Percentiles rank a stretch among this genome's conserved stretches.
These are phyloP conservation scores for Penicillium nordicum DNA, from an alignment of 2,329 filamentous ascomycete genomes.

Conservation along the genomic window DNA sequence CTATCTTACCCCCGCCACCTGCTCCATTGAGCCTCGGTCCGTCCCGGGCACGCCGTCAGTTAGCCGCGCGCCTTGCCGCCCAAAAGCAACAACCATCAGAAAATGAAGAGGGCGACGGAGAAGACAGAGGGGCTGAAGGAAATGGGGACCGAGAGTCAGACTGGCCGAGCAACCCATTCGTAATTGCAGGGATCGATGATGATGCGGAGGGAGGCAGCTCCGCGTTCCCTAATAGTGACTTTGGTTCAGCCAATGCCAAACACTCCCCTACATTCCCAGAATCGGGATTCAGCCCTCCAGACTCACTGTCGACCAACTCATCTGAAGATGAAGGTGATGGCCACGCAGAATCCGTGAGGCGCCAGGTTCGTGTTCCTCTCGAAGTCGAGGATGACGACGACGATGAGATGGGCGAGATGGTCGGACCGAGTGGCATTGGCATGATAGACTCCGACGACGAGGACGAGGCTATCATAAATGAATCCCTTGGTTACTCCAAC, in stretches of 20 bases:
- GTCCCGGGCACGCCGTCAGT: conserved; percentile 78
- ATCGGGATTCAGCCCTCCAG: conserved; percentile 39
- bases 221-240: conserved; percentile 33
- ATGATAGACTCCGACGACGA: conserved; percentile 52
- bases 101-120: conserved; percentile 34
- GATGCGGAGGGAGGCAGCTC: conserved; percentile 29
- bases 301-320: conserved; percentile 41
- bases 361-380: conserved; percentile 52
- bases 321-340: conserved; percentile 43
- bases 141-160: conserved; percentile 25
- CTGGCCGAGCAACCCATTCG: conserved; percentile 39
- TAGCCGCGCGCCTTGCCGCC: conserved; percentile 81
- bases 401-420: conserved; percentile 50
- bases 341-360: conserved; percentile 36
- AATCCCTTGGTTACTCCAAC: conserved; percentile 67
- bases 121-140: conserved; percentile 22
- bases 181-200: conserved; percentile 38
- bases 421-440: conserved; percentile 43
- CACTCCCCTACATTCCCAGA: conserved; percentile 37
- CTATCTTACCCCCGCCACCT: conserved; percentile 55
- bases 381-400: conserved; percentile 57
- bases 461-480: conserved; percentile 55
- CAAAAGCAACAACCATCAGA: conserved; percentile 62
- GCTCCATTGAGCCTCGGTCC: conserved; percentile 81
- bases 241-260: conserved; percentile 25